A percentile compares a stretch with the other conserved stretches of the same genome.
Conservation (phyloP, 2,329 filamentous ascomycete species). For the Pezicula radicicola region DNA sequence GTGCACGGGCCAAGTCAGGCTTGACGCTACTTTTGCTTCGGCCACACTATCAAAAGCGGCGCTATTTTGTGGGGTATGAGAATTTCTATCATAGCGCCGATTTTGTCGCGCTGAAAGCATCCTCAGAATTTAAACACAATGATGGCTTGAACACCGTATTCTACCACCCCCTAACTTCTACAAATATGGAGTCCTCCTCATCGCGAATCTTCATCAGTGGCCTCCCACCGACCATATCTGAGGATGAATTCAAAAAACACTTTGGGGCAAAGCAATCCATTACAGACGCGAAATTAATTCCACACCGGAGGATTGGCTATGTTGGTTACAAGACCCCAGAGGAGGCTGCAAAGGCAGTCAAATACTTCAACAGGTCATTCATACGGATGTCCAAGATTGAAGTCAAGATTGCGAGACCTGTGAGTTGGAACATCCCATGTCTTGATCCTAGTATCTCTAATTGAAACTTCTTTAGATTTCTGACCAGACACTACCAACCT, state of each 20-base stretch:
- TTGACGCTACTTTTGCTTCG: not conserved
- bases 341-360: slow-evolving; percentile 78
- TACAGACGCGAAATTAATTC: slow-evolving; percentile 90
- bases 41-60: not conserved
- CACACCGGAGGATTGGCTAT: slow-evolving; percentile 89
- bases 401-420: slow-evolving; percentile 83
- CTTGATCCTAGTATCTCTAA: not conserved
- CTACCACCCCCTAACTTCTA: not conserved
- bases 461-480: slow-evolving; percentile 26
- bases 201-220: slow-evolving; percentile 71
- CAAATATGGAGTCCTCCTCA: slow-evolving; percentile 44
- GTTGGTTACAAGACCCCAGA: slow-evolving; percentile 85
- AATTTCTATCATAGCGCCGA: not conserved
- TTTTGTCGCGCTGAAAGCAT: not conserved
- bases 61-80: not conserved
- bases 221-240: slow-evolving; percentile 79
- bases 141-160: not conserved
- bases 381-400: slow-evolving; percentile 93
- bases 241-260: slow-evolving; percentile 84
- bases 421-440: slow-evolving; percentile 39
- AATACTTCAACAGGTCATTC: slow-evolving; percentile 93
- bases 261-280: slow-evolving; percentile 75
- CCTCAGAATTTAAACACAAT: not conserved
- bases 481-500: slow-evolving; percentile 32
- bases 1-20: not conserved